A percentile compares a stretch with the other conserved stretches of the same genome.
Conservation (phyloP, 139 green algal genomes). For the Chlamydomonas sp. region DNA sequence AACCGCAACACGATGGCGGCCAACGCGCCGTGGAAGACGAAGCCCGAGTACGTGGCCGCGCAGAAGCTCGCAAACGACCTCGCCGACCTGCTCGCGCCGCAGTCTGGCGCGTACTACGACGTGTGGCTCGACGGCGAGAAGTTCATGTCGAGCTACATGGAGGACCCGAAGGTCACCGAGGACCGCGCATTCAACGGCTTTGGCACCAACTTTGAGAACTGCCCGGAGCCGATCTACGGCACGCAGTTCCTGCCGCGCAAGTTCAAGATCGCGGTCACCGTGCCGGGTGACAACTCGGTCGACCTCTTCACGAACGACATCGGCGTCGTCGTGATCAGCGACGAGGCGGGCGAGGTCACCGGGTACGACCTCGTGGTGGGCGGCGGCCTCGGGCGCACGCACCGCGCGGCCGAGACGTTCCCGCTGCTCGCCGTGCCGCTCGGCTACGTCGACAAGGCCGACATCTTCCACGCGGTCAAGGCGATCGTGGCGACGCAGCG, state of each 20-base stretch:
- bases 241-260: constrained; percentile 93
- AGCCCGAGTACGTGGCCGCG: constrained; percentile 78
- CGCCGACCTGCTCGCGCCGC: constrained; percentile 69
- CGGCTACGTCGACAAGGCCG: constrained; percentile 89
- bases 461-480: constrained; percentile 92
- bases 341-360: constrained; percentile 58
- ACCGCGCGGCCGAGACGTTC: constrained; percentile 87
- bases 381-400: constrained; percentile 89
- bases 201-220: constrained; percentile 94
- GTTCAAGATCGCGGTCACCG: constrained; percentile 94
- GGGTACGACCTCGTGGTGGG: constrained; percentile 92
- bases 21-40: constrained; percentile 67
- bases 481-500: constrained; percentile 90
- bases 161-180: constrained; percentile 82
- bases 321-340: constrained; percentile 78
- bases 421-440: constrained; percentile 81
- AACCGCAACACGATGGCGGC: constrained; percentile 83
- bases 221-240: constrained; percentile 96
- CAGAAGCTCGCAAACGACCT: constrained; percentile 76
- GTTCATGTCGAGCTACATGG: constrained; percentile 80
- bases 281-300: constrained; percentile 89
- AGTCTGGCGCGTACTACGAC: constrained; percentile 98
- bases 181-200: constrained; percentile 79
- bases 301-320: constrained; percentile 97
- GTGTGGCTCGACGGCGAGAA: constrained; percentile 99